Conservation (phyloP, 345 rosid genomes). For the Garcia nutans region DNA sequence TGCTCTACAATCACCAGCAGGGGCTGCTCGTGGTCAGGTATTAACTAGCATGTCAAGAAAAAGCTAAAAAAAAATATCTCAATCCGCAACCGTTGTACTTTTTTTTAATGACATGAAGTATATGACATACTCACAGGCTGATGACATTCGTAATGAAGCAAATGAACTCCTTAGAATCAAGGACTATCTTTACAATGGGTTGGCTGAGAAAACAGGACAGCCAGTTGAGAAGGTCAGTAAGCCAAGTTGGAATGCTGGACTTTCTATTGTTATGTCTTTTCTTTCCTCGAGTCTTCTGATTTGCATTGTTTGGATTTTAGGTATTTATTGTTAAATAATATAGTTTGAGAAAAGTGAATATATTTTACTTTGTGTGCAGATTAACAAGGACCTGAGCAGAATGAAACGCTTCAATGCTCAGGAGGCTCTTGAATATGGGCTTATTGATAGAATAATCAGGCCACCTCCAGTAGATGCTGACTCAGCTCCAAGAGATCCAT, state of each 20-base stretch:
- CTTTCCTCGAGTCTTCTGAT: not conserved
- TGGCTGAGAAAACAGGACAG: constrained; percentile 79
- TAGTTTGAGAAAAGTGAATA: not conserved
- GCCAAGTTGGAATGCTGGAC: constrained; percentile 5
- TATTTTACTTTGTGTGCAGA: constrained; percentile 34
- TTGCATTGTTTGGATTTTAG: not conserved
- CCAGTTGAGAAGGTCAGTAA: constrained; percentile 68
- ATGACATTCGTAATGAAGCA: constrained; percentile 73
- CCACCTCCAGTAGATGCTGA: constrained; percentile 63
- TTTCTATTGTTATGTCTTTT: not conserved
- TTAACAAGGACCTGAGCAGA: constrained; percentile 59
- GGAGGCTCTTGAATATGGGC: constrained; percentile 80
- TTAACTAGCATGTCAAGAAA: constrained; percentile 1
- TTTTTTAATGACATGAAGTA: not conserved
- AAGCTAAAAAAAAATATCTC: not conserved
- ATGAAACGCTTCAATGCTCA: constrained; percentile 63
- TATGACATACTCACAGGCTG: constrained; percentile 50
- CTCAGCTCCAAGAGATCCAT: constrained; percentile 45
- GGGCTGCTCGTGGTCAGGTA: constrained; percentile 91
- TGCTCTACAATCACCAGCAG: constrained; percentile 64
- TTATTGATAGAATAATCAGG: constrained; percentile 67
- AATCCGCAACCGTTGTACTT: not conserved
- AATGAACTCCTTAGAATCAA: constrained; percentile 74
- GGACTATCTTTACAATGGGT: constrained; percentile 72
- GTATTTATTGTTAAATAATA: not conserved